Base-by-base conservation (phyloP, 495 filamentous ascomycete genomes). In the Tuber aestivum region DNA sequence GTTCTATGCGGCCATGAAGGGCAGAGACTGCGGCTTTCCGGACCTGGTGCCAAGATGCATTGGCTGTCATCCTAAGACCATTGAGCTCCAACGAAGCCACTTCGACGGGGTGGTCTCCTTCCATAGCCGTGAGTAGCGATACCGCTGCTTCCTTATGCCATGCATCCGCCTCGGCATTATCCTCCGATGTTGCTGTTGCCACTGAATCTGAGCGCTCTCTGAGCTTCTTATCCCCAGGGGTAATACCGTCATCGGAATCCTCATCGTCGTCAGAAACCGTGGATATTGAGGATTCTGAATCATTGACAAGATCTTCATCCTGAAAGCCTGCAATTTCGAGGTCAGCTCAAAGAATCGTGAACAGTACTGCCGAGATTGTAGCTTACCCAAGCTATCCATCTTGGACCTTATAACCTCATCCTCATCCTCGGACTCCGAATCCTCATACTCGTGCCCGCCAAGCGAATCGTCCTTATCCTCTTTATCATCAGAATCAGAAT, bases 41-140 rank as follows among this genome's bases (percentile, higher is more conserved):
- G 76, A 97, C 92, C 83, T 94, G 90, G 80, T 91, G 87, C 78
- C 97, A 94, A 3, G 91, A 92, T 9, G 95, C 96, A 82, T 99
- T 94, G 77, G 91, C 92, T 37, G 90, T 91, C 85, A 99, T 92
- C 9, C 94, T 90, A 48, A 97, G 87, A 79, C 92, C 91, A 85
- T 92, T 95, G 65, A 99, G 90, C 83, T 99, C 95, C 18, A 98
- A 87, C 79, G 92, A 91, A 14, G 95, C 93, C 18, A 92, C 91
- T 81, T 95, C 93, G n/a, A 93, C 89, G 61, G 93, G 89, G 71
- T 91, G 90, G 21, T 87, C 87, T 69, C 91, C 88, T 73, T 89
- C 89, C 50, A 99, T 86, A 65, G 93, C 90, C 80, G 97, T 93
- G 69, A 94, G 88, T 41, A 98, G 88, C 77, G 93, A 95, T 79